Percentiles rank a stretch among this genome's conserved stretches.
Conservation (phyloP, 2,329 filamentous ascomycete genomes). For the Colletotrichum sp. region DNA sequence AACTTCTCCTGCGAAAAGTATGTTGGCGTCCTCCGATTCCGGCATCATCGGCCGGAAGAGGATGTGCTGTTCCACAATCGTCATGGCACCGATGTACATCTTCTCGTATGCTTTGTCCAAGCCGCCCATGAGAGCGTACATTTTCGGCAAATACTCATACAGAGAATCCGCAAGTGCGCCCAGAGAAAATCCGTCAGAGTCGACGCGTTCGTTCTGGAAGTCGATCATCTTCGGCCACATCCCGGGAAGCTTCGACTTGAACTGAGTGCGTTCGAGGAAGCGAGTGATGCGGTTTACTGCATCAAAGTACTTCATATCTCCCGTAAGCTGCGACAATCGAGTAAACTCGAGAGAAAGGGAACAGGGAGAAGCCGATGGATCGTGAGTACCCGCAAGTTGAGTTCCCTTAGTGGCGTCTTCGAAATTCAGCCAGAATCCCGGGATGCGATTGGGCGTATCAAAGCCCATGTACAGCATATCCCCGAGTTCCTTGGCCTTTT, state of each 20-base stretch:
- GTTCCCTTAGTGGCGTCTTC: slow-evolving; percentile 4
- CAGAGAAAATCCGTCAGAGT: slow-evolving; percentile 34
- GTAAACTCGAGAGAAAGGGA: slow-evolving; percentile 77
- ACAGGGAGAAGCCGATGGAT: slow-evolving; percentile 56
- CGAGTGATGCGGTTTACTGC: slow-evolving; percentile 73
- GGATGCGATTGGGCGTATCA: slow-evolving; percentile 72
- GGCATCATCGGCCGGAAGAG: slow-evolving; percentile 70
- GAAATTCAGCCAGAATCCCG: slow-evolving; percentile 32
- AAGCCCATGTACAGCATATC: slow-evolving; percentile 70
- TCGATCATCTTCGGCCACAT: slow-evolving; percentile 74
- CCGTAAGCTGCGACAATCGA: slow-evolving; percentile 74
- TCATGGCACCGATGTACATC: slow-evolving; percentile 62
- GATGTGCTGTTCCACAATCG: slow-evolving; percentile 59
- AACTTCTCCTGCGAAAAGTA: slow-evolving; percentile 57
- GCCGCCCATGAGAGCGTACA: slow-evolving; percentile 64
- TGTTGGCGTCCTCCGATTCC: slow-evolving; percentile 55
- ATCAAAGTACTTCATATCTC: slow-evolving; percentile 75
- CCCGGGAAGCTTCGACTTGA: slow-evolving; percentile 70
- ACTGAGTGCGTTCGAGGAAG: slow-evolving; percentile 69
- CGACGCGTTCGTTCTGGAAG: slow-evolving; percentile 53
- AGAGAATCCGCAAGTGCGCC: slow-evolving; percentile 46
- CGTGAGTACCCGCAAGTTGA: slow-evolving; percentile 22
- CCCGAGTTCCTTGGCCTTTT: slow-evolving; percentile 67
- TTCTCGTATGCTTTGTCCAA: slow-evolving; percentile 56
- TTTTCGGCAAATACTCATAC: slow-evolving; percentile 48